Conservation (phyloP, 1,284 basidiomycete species). For the Pseudozyma flocculosa region DNA sequence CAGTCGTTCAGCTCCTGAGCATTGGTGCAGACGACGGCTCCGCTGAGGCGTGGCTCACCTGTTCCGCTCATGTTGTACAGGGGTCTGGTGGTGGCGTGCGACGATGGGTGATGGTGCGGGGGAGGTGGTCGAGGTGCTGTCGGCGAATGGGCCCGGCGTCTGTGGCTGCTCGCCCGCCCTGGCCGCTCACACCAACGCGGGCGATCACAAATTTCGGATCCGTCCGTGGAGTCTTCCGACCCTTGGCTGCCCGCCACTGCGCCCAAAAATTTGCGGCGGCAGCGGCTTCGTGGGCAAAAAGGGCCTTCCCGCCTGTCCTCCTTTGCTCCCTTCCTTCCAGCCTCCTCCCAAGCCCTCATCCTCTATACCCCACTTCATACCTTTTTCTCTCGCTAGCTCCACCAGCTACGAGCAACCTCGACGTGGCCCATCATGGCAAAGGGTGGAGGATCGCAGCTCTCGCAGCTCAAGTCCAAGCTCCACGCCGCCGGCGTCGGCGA, state of each 20-base stretch:
- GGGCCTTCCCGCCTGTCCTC: not conserved
- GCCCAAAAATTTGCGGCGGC: not conserved
- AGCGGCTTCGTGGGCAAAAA: too few relatives aligned
- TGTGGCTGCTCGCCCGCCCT: too few relatives aligned
- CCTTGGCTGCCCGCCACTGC: too few relatives aligned
- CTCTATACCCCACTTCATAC: too few relatives aligned
- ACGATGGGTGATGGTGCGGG: not conserved
- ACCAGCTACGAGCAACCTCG: not conserved
- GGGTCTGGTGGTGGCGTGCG: not conserved
- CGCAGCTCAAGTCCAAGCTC: slow-evolving; percentile 52
- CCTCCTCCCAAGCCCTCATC: too few relatives aligned
- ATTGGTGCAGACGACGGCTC: too few relatives aligned
- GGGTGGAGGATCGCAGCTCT: slow-evolving; percentile 55
- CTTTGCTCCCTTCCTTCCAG: not conserved
- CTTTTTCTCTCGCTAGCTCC: slow-evolving; percentile 6
- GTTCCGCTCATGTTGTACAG: slow-evolving; percentile 1
- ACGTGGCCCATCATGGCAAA: slow-evolving; percentile 37
- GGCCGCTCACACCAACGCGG: too few relatives aligned
- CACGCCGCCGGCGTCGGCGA: slow-evolving; percentile 49
- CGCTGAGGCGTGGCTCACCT: too few relatives aligned
- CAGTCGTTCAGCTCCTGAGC: too few relatives aligned
- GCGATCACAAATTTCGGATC: too few relatives aligned
- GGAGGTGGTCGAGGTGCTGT: not conserved
- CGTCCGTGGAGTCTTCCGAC: too few relatives aligned
- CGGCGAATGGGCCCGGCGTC: not conserved